These are phyloP conservation scores for Monosporascus sp. DNA, from an alignment of 2,329 filamentous ascomycete species.

Conservation along the genomic window DNA sequence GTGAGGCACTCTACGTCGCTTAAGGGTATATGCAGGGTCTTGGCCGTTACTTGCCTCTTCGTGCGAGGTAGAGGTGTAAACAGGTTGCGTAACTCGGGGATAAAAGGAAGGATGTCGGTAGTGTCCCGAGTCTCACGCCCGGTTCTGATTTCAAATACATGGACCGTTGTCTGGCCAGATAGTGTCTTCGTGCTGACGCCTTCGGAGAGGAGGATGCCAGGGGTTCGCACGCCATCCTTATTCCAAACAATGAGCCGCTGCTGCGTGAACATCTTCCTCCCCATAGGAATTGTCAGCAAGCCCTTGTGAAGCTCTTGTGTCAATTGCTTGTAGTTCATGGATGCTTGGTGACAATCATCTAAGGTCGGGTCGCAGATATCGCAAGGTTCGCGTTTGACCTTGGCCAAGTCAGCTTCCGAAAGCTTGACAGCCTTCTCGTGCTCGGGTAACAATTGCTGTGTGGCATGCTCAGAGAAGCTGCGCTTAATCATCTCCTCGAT, in stretches of 20 bases:
- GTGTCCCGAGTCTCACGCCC: slow-evolving; percentile 65
- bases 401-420: slow-evolving; percentile 85
- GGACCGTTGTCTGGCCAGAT: slow-evolving; percentile 59
- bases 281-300: slow-evolving; percentile 73
- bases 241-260: slow-evolving; percentile 80
- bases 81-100: slow-evolving; percentile 62
- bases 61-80: slow-evolving; percentile 63
- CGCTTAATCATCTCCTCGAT: slow-evolving; percentile 99
- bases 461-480: slow-evolving; percentile 97
- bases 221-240: slow-evolving; percentile 75
- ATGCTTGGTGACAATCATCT: slow-evolving; percentile 73
- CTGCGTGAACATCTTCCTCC: slow-evolving; percentile 69
- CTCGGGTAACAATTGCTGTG: slow-evolving; percentile 86
- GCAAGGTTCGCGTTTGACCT: slow-evolving; percentile 82
- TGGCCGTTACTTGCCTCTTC: slow-evolving; percentile 62
- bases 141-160: slow-evolving; percentile 72
- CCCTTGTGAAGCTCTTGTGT: slow-evolving; percentile 75
- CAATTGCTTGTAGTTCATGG: slow-evolving; percentile 73
- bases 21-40: slow-evolving; percentile 64
- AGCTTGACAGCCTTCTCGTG: slow-evolving; percentile 92
- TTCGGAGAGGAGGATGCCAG: slow-evolving; percentile 74
- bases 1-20: slow-evolving; percentile 82
- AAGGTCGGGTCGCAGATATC: slow-evolving; percentile 75
- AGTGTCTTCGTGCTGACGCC: slow-evolving; percentile 59
- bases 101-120: slow-evolving; percentile 81